Evolutionary conservation across 1,139 yeast genomes (phyloP), one percentile per base, ranked within the genome.

Genomic region (Geotrichum histeridarum): DNA sequence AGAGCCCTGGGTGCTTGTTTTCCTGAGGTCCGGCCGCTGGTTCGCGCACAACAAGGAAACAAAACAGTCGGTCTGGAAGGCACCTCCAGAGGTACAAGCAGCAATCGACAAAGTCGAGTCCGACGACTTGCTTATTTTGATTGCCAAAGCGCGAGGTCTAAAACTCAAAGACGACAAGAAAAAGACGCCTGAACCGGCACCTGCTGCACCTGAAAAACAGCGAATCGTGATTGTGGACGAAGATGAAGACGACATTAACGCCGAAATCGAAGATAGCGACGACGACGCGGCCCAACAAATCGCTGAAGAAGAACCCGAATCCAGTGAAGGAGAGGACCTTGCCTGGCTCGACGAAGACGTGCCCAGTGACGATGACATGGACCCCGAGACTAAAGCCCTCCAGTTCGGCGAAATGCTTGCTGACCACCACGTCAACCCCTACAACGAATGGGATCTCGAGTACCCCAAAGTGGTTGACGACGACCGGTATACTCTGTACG

Each of bases 61-160:
- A 0, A 60, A 60, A 7, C 60, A 62, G 50, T 71, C 80, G 0
- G 57, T 61, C 4, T 74, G 78, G 78, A 59, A 59, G 30, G 70
- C 78, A 1, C 71, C 72, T 0, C 74, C 70, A 37, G 64, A 60
- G 1, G 72, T 75, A 36, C 54, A 63, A 15, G 59, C 59, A 2
- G 61, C 67, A 6, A 54, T 76, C 31, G 64, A 66, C 1, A 57
- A 61, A 2, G 46, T 77, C 38, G 75, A 76, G 37, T 64, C 67
- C 18, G 67, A 69, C 15, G 63, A 67, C 45, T 56, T 79, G 14
- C 57, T 79, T 0, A 51, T 70, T 37, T 59, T 77, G 54, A 65
- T 78, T 12, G 83, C 80, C 0, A 65, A 71, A 36, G 75, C 80
- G 4, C 67, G 83, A 36, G 83, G 83, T 0, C 62, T 75, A 37